These are phyloP conservation scores for Strigomonas culicis DNA, from an alignment of 208 protist species.

Conservation along the genomic window DNA sequence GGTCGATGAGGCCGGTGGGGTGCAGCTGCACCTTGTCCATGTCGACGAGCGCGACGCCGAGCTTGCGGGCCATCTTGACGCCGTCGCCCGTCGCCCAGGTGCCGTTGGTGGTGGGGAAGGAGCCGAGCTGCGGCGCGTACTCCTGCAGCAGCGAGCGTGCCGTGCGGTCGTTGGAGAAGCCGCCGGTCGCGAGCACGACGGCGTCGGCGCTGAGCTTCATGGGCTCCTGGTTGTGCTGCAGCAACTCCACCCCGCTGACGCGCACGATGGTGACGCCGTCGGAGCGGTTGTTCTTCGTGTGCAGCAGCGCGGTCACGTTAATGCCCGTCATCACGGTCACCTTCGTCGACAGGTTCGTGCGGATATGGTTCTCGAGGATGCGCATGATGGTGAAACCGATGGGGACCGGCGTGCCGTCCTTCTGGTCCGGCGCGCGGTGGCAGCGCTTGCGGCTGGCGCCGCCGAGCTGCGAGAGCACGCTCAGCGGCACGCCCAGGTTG, in stretches of 20 bases:
- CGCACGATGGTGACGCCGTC: slow-evolving; percentile 38
- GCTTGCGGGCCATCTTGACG: slow-evolving; percentile 54
- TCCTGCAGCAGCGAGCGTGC: slow-evolving; percentile 66
- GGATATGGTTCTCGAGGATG: slow-evolving; percentile 76
- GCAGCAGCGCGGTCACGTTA: slow-evolving; percentile 28
- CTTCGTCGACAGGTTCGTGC: slow-evolving; percentile 33
- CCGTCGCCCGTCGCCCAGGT: slow-evolving; percentile 77
- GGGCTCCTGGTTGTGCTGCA: neutral
- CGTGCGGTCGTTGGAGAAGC: slow-evolving; percentile 70
- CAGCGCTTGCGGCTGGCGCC: slow-evolving; percentile 84
- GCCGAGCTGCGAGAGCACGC: slow-evolving; percentile 86
- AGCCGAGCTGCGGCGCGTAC: slow-evolving; percentile 66
- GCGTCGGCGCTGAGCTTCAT: slow-evolving; percentile 30
- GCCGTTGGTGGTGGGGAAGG: slow-evolving; percentile 91
- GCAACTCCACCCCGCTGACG: slow-evolving; percentile 51
- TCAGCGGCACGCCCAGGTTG: slow-evolving; percentile 78
- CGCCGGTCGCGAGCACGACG: slow-evolving; percentile 88
- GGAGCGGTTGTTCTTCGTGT: slow-evolving; percentile 19
- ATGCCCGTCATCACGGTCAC: slow-evolving; percentile 69
- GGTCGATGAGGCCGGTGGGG: slow-evolving; percentile 94
- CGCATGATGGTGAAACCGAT: slow-evolving; percentile 91
- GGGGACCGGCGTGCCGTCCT: slow-evolving; percentile 74
- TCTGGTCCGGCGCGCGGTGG: slow-evolving; percentile 73
- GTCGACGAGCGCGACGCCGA: slow-evolving; percentile 75
- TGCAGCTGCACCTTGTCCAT: slow-evolving; percentile 95